phyloP scores from a whole-genome alignment of 176 grass and related monocot species.

The Oryza longistaminata region DNA sequence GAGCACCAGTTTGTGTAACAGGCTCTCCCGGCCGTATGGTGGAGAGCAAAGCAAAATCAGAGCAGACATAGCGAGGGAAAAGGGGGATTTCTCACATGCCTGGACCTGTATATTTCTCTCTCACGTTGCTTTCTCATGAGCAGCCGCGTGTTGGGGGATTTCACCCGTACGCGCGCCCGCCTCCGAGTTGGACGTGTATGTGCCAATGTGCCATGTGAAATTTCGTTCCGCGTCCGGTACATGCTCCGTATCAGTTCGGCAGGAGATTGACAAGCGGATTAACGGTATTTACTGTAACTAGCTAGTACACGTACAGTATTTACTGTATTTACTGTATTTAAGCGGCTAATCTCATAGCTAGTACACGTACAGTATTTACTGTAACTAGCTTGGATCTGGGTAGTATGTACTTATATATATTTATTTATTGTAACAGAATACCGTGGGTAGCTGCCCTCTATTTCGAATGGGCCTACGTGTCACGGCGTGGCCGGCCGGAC shows the following conservation, averaged over 20 bases:
- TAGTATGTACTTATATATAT: too few species aligned
- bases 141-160: neutral
- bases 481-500: neutral
- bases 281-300: neutral
- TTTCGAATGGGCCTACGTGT: neutral
- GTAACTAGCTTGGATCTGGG: neutral
- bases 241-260: neutral
- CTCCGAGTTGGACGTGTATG: too few species aligned
- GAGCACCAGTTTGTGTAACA: too few species aligned
- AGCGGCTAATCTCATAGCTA: neutral
- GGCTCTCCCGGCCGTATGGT: too few species aligned
- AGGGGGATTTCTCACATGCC: conserved; percentile 22
- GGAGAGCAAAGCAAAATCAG: neutral
- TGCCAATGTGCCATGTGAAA: too few species aligned
- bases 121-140: conserved; percentile 7
- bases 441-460: too few species aligned
- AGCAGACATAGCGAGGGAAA: conserved; percentile 26
- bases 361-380: neutral
- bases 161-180: neutral
- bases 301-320: neutral
- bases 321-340: too few species aligned
- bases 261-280: neutral
- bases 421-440: too few species aligned
- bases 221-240: too few species aligned
- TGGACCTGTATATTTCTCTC: neutral